Evolutionary conservation across 768 basidiomycete species (phyloP).

Genomic region (Kwoniella mangroviensis): DNA sequence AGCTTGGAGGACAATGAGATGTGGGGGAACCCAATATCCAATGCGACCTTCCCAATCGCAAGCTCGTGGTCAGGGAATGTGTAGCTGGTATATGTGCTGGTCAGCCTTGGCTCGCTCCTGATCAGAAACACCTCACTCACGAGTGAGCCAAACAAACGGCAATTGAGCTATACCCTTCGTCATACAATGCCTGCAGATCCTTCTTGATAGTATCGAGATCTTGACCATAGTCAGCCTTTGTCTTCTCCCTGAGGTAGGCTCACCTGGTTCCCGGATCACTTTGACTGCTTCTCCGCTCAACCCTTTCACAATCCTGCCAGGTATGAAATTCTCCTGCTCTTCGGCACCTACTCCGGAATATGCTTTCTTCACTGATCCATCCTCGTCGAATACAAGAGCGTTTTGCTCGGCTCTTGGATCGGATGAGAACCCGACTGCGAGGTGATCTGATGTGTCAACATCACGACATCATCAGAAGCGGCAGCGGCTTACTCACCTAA

Average conservation of each 20-base stretch:
- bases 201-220: constrained; percentile 59
- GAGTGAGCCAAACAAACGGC: constrained; percentile 91
- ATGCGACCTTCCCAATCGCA: constrained; percentile 72
- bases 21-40: constrained; percentile 81
- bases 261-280: constrained; percentile 75
- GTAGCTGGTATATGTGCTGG: constrained; percentile 24
- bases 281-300: constrained; percentile 88
- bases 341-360: constrained; percentile 83
- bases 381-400: constrained; percentile 74
- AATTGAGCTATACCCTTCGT: constrained; percentile 81
- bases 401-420: constrained; percentile 81
- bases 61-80: constrained; percentile 86
- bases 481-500: constrained; percentile 57
- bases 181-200: constrained; percentile 74
- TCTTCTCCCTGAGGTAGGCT: background rate
- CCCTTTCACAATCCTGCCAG: constrained; percentile 71
- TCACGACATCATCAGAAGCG: background rate
- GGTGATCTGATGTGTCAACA: background rate
- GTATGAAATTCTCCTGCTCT: constrained; percentile 45
- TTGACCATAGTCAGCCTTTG: background rate
- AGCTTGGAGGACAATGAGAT: constrained; percentile 76
- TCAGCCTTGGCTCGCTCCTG: constrained; percentile 22
- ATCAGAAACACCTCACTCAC: constrained; percentile 59
- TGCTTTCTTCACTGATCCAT: constrained; percentile 69
- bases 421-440: constrained; percentile 78